Evolutionary conservation across 164 flowering plant species (phyloP).

Genomic region (Nymphaea thermarum): DNA sequence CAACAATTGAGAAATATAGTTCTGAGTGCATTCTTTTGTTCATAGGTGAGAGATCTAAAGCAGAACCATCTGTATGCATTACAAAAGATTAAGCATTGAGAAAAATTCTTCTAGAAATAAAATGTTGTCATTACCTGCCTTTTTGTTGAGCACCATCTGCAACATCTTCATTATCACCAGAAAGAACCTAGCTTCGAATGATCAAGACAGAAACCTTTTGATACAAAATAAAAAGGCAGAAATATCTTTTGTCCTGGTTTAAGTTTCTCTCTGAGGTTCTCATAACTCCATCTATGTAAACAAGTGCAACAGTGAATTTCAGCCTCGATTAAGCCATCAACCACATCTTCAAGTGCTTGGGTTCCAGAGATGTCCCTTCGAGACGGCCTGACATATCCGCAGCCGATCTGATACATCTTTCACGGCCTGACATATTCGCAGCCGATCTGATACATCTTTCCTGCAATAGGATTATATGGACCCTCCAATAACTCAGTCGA

Average conservation of each 20-base stretch:
- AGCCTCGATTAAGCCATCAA: conserved; percentile 72
- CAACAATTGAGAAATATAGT: too few species aligned
- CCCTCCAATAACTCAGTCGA: conserved; percentile 66
- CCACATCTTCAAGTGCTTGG: conserved; percentile 68
- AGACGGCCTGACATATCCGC: conserved; percentile 69
- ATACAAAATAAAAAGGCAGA: conserved; percentile 47
- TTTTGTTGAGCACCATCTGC: neutral
- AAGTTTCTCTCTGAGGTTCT: conserved; percentile 30
- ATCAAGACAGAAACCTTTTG: conserved; percentile 55
- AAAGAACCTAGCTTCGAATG: conserved; percentile 60
- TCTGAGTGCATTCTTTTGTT: too few species aligned
- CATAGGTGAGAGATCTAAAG: too few species aligned
- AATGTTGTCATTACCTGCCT: too few species aligned
- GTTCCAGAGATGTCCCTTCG: conserved; percentile 48
- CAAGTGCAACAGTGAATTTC: conserved; percentile 44
- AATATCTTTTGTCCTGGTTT: conserved; percentile 26
- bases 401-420: conserved; percentile 75
- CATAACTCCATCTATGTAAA: conserved; percentile 63
- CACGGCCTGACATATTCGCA: conserved; percentile 79
- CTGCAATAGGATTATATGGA: conserved; percentile 55
- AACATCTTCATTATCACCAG: conserved; percentile 25
- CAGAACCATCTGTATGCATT: too few species aligned
- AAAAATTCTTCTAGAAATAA: too few species aligned
- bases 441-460: conserved; percentile 77
- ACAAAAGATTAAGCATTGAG: too few species aligned